phyloP scores from a whole-genome alignment of 2,329 filamentous ascomycete species.

The Hypoxylon sp. region DNA sequence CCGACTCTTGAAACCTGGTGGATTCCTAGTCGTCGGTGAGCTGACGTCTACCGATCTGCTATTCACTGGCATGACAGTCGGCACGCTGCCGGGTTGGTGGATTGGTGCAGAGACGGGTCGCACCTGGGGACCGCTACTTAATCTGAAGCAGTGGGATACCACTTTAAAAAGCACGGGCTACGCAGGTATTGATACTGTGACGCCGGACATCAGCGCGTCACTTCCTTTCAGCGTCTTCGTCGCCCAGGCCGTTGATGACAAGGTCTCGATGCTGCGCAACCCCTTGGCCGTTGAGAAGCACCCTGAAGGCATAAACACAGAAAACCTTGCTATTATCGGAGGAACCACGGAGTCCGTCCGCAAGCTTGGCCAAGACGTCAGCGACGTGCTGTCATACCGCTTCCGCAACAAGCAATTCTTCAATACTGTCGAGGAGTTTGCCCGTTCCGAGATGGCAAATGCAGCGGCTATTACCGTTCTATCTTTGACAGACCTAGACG shows the following conservation, averaged over 20 bases:
- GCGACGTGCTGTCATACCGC: constrained; percentile 11
- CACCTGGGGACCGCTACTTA: constrained; percentile 17
- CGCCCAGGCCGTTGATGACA: constrained; percentile 13
- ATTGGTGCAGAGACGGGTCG: constrained; percentile 17
- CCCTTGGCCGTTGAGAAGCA: constrained; percentile 15
- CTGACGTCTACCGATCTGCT: not conserved
- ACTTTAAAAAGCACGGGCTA: constrained; percentile 49
- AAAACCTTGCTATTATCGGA: constrained; percentile 17
- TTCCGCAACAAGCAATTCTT: constrained; percentile 23
- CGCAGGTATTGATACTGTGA: constrained; percentile 49
- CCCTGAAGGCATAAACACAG: constrained; percentile 15
- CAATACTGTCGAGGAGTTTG: constrained; percentile 13
- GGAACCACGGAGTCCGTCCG: not conserved
- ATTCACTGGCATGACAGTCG: constrained; percentile 24
- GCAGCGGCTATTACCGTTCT: constrained; percentile 34
- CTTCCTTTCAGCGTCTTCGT: constrained; percentile 12
- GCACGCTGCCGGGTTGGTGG: constrained; percentile 34
- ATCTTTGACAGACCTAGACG: constrained; percentile 49
- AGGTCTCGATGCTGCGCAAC: constrained; percentile 15
- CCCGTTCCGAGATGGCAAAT: constrained; percentile 10
- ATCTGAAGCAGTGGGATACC: constrained; percentile 44
- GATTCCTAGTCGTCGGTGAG: constrained; percentile 51
- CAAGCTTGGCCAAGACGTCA: constrained; percentile 6
- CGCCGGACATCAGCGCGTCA: constrained; percentile 16
- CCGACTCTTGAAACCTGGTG: constrained; percentile 54